Percentiles rank a stretch among this genome's conserved stretches.
Conservation (phyloP, 1,284 basidiomycete genomes). For the Xerocomus alliaceus region DNA sequence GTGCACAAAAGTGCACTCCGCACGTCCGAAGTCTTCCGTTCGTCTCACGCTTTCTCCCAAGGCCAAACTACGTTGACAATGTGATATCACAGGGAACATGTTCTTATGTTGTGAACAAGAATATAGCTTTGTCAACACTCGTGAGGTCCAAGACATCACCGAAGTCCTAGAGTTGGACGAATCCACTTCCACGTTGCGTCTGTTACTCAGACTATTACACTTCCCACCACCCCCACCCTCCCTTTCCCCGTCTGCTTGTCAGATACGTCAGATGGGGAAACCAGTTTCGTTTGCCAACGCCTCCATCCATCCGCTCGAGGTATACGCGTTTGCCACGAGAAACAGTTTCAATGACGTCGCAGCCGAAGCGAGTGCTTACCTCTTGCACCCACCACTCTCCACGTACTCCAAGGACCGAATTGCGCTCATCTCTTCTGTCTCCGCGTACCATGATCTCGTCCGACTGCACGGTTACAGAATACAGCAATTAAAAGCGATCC, state of each 20-base stretch:
- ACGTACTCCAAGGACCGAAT: constrained; percentile 60
- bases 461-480: constrained; percentile 62
- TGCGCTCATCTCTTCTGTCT: constrained; percentile 56
- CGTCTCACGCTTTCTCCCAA: constrained; percentile 30
- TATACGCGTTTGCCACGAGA: constrained; percentile 61
- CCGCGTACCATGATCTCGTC: constrained; percentile 65
- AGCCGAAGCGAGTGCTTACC: constrained; percentile 59
- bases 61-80: constrained; percentile 14
- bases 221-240: constrained; percentile 56
- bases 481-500: constrained; percentile 53
- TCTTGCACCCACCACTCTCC: constrained; percentile 57
- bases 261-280: constrained; percentile 44
- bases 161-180: constrained; percentile 60
- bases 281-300: constrained; percentile 54
- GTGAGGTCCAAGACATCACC: constrained; percentile 28
- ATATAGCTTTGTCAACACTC: constrained; percentile 23
- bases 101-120: constrained; percentile 59
- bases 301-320: constrained; percentile 54
- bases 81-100: constrained; percentile 59
- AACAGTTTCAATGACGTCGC: constrained; percentile 53
- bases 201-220: constrained; percentile 58
- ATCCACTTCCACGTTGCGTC: constrained; percentile 49
- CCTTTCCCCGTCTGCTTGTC: constrained; percentile 29
- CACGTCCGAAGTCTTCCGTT: constrained; percentile 66
- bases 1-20: constrained; percentile 55